Conservation (phyloP, 192 early-diverging fungal species). For the Backusella westeae region DNA sequence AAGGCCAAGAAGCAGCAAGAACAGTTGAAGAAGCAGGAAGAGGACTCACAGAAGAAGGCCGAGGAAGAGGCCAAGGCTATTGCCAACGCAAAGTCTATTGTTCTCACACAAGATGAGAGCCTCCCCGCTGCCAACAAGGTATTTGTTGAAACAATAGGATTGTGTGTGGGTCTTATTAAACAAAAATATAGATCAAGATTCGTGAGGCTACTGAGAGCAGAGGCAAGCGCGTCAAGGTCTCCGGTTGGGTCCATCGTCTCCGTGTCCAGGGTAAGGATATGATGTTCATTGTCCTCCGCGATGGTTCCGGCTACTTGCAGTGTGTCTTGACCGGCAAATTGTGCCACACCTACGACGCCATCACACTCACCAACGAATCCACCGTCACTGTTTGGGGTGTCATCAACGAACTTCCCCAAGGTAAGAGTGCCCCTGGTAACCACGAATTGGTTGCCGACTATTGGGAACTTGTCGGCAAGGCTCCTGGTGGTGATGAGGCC, state of each 20-base stretch:
- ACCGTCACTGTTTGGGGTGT: slow-evolving; percentile 88
- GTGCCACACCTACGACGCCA: slow-evolving; percentile 93
- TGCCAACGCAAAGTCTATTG: slow-evolving; percentile 84
- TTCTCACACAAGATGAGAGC: slow-evolving; percentile 66
- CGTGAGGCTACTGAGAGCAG: slow-evolving; percentile 60
- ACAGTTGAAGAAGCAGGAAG: slow-evolving; percentile 66
- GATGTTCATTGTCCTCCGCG: slow-evolving; percentile 92
- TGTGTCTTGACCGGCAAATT: slow-evolving; percentile 85
- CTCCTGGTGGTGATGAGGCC: slow-evolving; percentile 93
- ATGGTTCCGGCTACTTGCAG: slow-evolving; percentile 94
- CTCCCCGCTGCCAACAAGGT: slow-evolving; percentile 75
- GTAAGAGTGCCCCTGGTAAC: slow-evolving; percentile 94
- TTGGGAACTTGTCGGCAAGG: slow-evolving; percentile 91
- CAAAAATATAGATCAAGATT: slow-evolving; percentile 71
- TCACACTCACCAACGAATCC: slow-evolving; percentile 91
- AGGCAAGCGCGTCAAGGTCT: slow-evolving; percentile 78
- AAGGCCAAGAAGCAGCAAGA: slow-evolving; percentile 85
- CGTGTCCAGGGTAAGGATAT: slow-evolving; percentile 97
- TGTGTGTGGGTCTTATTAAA: background rate
- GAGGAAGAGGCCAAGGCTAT: slow-evolving; percentile 77
- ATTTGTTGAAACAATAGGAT: too few species aligned
- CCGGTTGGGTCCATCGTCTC: slow-evolving; percentile 95
- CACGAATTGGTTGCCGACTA: slow-evolving; percentile 95
- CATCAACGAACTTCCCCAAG: slow-evolving; percentile 84
- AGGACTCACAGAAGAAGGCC: slow-evolving; percentile 62